Evolutionary conservation across 257 asterid species (phyloP), one percentile per base, ranked within the genome.

Genomic region (Coffea eugenioides): DNA sequence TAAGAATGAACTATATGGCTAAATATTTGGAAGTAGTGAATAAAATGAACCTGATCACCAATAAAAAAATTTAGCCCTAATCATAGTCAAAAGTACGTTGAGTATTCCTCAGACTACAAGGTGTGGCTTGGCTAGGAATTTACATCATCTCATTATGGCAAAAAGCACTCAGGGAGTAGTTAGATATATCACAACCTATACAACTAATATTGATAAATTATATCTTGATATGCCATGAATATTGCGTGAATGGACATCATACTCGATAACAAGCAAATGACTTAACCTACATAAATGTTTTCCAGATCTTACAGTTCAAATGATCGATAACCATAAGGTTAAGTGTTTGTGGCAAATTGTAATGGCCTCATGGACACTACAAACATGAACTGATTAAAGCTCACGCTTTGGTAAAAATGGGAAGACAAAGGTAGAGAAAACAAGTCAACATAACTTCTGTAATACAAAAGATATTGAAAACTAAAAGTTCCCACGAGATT

Each of bases 401-500:
- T 49, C 43, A 54, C 20, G n/a, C 6, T 72, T 49, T 11, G 34
- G 27, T n/a, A 31, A 57, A 48, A 48, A 49, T 9, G 31, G 66
- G 15, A 52, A 62, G 66, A 52, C 21, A 54, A 54, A 54, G 3
- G 3, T 13, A 54, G 59, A 54, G 14, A 54, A 16, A 54, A 54
- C 20, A 54, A 18, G 59, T 54, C 59, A 54, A 52, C 16, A 1
- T 11, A 23, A 8, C 12, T 54, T 27, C 16, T 27, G 20, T 52
- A 59, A 13, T 25, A 25, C 41, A 67, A 77, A 4, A 51, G 74
- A 78, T 31, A 34, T 8, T 51, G 27, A 79, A 71, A 72, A 1
- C 34, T 75, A 75, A 21, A 41, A 52, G 41, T 16, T 73, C 69
- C 75, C 78, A 71, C 23, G 74, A 77, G 81, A 54, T 59, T 89